Conservation (phyloP, 352 stramenopile species). For the Phytophthora sp. region DNA sequence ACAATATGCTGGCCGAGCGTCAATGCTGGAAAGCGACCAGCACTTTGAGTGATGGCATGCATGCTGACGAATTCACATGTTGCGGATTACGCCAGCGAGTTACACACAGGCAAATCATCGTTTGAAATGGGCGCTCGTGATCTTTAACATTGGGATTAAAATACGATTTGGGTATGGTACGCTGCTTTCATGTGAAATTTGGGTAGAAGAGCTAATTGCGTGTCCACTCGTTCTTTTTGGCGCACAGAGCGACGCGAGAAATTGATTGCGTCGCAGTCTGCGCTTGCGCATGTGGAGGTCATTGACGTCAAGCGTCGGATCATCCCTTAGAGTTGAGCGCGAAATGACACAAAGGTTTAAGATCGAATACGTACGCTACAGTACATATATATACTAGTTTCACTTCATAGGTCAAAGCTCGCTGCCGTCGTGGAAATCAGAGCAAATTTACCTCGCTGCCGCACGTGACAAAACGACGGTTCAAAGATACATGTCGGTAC, state of each 20-base stretch:
- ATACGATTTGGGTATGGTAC: not conserved
- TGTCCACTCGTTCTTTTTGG: too few relatives aligned
- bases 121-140: constrained; percentile 1
- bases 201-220: too few relatives aligned
- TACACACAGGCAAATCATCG: not conserved
- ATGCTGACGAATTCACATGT: constrained; percentile 1
- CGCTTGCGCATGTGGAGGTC: not conserved
- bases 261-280: too few relatives aligned
- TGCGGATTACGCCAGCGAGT: constrained; percentile 20
- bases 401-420: not conserved
- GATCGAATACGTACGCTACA: not conserved
- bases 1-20: not conserved
- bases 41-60: not conserved
- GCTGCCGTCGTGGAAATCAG: not conserved
- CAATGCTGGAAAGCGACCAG: not conserved
- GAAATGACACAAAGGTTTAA: not conserved
- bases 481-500: constrained; percentile 33
- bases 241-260: too few relatives aligned
- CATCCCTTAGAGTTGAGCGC: not conserved
- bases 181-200: too few relatives aligned
- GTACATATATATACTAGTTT: not conserved
- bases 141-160: constrained; percentile 1
- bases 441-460: not conserved
- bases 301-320: too few relatives aligned
- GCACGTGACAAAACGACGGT: constrained; percentile 28